Conservation (phyloP, 2,329 filamentous ascomycete genomes). For the Gnomoniopsis smithogilvyi region DNA sequence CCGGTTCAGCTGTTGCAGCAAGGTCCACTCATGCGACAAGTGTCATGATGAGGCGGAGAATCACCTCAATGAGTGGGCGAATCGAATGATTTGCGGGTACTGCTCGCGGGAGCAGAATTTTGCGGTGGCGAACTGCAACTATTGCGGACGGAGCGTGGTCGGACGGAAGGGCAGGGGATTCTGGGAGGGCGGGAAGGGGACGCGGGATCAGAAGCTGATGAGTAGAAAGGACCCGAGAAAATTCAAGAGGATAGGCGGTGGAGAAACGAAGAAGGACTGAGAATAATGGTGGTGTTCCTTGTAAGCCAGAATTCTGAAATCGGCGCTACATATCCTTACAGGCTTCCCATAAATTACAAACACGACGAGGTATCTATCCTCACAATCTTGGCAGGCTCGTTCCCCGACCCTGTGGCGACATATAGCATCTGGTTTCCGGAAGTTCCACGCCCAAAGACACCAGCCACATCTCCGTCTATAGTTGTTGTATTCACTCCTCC, state of each 20-base stretch:
- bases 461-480: neutral
- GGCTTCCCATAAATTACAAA: neutral
- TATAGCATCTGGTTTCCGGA: neutral
- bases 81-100: slow-evolving; percentile 77
- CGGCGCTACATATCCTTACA: neutral
- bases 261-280: slow-evolving; percentile 29
- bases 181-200: slow-evolving; percentile 85
- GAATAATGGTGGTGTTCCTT: neutral
- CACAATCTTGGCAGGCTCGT: slow-evolving; percentile 8
- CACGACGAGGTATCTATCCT: slow-evolving; percentile 2
- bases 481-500: neutral
- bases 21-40: slow-evolving; percentile 61
- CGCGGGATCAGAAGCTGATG: slow-evolving; percentile 69
- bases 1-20: slow-evolving; percentile 59
- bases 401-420: neutral
- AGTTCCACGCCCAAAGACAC: neutral
- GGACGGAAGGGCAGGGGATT: slow-evolving; percentile 66
- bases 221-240: slow-evolving; percentile 74
- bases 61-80: slow-evolving; percentile 78
- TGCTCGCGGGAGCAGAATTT: slow-evolving; percentile 81
- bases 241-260: slow-evolving; percentile 58
- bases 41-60: slow-evolving; percentile 73
- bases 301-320: neutral
- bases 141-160: slow-evolving; percentile 69
- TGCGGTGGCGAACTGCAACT: slow-evolving; percentile 68